Percentiles rank a stretch among this genome's conserved stretches.
Evolutionary conservation across 2,329 filamentous ascomycete genomes (phyloP).

Genomic region (Cadophora sp.): DNA sequence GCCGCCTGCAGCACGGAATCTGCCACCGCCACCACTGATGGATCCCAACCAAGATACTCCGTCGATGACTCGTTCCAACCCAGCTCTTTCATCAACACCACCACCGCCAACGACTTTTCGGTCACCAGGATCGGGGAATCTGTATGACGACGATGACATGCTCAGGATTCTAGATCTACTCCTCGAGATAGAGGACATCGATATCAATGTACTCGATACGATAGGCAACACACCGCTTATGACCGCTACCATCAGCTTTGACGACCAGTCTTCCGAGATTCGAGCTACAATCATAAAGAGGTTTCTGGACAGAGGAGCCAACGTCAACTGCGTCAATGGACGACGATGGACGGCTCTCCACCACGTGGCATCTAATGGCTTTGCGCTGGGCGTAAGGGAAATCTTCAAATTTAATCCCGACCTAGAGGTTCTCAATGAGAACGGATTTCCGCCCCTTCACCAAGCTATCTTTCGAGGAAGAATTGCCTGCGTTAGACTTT

Average conservation of each 20-base stretch:
- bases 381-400: background rate
- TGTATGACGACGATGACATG: background rate
- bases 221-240: constrained; percentile 19
- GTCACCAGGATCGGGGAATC: background rate
- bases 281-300: constrained; percentile 11
- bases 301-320: background rate
- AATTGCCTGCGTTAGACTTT: constrained; percentile 2
- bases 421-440: constrained; percentile 8
- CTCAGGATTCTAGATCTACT: constrained; percentile 12
- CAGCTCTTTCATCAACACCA: background rate
- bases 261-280: background rate
- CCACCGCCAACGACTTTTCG: background rate
- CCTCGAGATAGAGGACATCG: constrained; percentile 6
- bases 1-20: background rate
- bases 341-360: background rate
- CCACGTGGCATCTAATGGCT: background rate
- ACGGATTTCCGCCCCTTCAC: constrained; percentile 18
- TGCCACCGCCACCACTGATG: background rate
- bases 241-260: background rate
- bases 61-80: background rate
- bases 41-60: background rate
- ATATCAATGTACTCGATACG: constrained; percentile 17
- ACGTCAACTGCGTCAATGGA: constrained; percentile 3
- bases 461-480: constrained; percentile 8
- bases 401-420: constrained; percentile 4